A percentile compares a stretch with the other conserved stretches of the same genome.
phyloP scores from a whole-genome alignment of 2,329 filamentous ascomycete species.

The Epichloe brachyelytri region DNA sequence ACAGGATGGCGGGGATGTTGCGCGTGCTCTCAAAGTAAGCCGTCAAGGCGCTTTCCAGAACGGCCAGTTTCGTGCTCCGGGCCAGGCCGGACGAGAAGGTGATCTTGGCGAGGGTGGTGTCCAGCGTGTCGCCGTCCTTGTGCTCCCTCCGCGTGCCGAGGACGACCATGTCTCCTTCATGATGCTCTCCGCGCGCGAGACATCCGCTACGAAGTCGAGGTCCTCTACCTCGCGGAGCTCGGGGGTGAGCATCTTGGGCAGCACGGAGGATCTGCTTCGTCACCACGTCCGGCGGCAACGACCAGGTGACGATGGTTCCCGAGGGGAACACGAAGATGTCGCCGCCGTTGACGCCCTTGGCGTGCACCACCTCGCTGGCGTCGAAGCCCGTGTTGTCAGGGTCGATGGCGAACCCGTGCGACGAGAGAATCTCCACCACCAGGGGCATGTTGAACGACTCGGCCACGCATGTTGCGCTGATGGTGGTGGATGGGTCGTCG shows the following conservation, averaged over 20 bases:
- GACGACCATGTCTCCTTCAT: constrained; percentile 78
- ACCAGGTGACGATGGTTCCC: constrained; percentile 88
- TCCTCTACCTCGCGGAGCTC: constrained; percentile 71
- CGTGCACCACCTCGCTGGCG: constrained; percentile 49
- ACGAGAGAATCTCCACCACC: constrained; percentile 43
- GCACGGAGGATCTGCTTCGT: constrained; percentile 63
- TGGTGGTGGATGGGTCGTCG: constrained; percentile 28
- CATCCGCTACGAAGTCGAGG: constrained; percentile 73
- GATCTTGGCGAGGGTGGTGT: constrained; percentile 74
- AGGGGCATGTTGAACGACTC: constrained; percentile 51
- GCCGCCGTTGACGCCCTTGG: constrained; percentile 49
- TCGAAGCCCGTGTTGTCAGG: constrained; percentile 50
- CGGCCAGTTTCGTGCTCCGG: constrained; percentile 83
- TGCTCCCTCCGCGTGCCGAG: constrained; percentile 59
- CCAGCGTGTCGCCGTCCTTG: constrained; percentile 31
- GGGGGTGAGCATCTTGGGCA: constrained; percentile 59
- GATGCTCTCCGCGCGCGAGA: constrained; percentile 55
- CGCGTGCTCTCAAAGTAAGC: constrained; percentile 81
- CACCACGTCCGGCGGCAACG: constrained; percentile 63
- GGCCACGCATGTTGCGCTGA: constrained; percentile 49
- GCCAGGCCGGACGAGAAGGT: constrained; percentile 93
- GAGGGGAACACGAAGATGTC: constrained; percentile 96
- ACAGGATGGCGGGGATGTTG: constrained; percentile 66
- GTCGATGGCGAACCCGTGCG: constrained; percentile 48
- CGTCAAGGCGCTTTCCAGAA: constrained; percentile 70